Evolutionary conservation across 495 filamentous ascomycete genomes (phyloP).

Genomic region (Apiosordaria backusii): DNA sequence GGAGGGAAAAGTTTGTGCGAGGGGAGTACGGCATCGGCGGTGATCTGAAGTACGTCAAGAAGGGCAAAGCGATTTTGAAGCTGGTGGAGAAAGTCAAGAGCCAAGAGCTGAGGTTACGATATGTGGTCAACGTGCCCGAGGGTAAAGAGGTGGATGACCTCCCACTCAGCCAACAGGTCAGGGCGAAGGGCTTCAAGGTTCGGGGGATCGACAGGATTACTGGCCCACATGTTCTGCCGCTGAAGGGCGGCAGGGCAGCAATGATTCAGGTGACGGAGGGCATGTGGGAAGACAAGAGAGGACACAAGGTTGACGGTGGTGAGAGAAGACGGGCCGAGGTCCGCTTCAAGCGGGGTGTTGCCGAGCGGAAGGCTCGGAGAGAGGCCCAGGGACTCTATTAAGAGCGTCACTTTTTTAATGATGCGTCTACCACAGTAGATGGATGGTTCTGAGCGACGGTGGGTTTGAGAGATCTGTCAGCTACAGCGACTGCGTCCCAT

Average conservation of each 20-base stretch:
- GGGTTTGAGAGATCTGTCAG: constrained; percentile 4
- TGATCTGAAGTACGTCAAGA: constrained; percentile 65
- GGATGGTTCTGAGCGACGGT: background rate
- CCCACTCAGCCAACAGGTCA: constrained; percentile 41
- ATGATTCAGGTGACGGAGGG: constrained; percentile 70
- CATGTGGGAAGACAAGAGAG: constrained; percentile 81
- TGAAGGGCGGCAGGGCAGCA: constrained; percentile 61
- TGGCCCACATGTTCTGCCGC: constrained; percentile 62
- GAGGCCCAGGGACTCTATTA: constrained; percentile 34
- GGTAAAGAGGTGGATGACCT: constrained; percentile 47
- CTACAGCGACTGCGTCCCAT: background rate
- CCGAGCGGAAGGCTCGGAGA: constrained; percentile 44
- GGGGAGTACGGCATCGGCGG: constrained; percentile 76
- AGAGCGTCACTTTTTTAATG: background rate
- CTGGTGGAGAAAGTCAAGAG: constrained; percentile 57
- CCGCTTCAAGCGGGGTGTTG: constrained; percentile 52
- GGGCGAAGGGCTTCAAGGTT: constrained; percentile 62
- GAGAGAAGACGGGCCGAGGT: constrained; percentile 86
- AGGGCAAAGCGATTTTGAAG: constrained; percentile 67
- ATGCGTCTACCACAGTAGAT: constrained; percentile 1
- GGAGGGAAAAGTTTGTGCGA: constrained; percentile 76
- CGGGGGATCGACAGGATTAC: constrained; percentile 59
- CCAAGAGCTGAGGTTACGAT: constrained; percentile 24
- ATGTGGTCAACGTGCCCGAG: constrained; percentile 68
- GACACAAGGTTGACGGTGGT: constrained; percentile 92